phyloP scores from a whole-genome alignment of 257 asterid genomes.

The Petrea volubilis region DNA sequence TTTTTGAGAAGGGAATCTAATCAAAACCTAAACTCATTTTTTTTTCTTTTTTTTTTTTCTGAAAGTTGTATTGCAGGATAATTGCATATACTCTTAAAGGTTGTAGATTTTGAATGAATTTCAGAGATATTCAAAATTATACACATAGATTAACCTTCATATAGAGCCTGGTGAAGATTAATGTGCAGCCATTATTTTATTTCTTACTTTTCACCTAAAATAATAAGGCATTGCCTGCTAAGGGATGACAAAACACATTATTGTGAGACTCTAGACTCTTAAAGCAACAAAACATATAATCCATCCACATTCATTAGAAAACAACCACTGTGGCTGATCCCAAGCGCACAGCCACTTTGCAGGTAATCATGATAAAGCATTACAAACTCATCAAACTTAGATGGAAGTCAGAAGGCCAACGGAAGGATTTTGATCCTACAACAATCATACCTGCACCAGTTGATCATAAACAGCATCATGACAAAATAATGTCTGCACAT shows the following conservation, averaged over 20 bases:
- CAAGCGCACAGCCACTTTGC: background rate
- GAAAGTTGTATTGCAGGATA: background rate
- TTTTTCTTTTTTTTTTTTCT: no score
- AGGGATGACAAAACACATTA: background rate
- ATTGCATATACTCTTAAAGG: background rate
- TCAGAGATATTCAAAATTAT: background rate
- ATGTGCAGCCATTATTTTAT: background rate
- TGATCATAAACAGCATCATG: slow-evolving; percentile 75
- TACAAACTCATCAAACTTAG: background rate
- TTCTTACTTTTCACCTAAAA: background rate
- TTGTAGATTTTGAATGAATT: background rate
- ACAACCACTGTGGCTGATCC: background rate
- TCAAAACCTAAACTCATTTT: background rate
- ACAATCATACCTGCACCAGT: slow-evolving; percentile 63
- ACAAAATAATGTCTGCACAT: slow-evolving; percentile 75
- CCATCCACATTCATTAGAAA: background rate
- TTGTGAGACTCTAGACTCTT: background rate
- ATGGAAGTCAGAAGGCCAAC: background rate
- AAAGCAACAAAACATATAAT: background rate
- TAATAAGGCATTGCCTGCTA: background rate
- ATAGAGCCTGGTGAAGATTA: background rate
- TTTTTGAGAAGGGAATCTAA: background rate
- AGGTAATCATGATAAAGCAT: background rate
- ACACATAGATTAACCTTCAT: background rate
- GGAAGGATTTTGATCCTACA: background rate